Percentiles rank a stretch among this genome's conserved stretches.
phyloP scores from a whole-genome alignment of 1,284 basidiomycete genomes.

The Sanghuangporus baumii region DNA sequence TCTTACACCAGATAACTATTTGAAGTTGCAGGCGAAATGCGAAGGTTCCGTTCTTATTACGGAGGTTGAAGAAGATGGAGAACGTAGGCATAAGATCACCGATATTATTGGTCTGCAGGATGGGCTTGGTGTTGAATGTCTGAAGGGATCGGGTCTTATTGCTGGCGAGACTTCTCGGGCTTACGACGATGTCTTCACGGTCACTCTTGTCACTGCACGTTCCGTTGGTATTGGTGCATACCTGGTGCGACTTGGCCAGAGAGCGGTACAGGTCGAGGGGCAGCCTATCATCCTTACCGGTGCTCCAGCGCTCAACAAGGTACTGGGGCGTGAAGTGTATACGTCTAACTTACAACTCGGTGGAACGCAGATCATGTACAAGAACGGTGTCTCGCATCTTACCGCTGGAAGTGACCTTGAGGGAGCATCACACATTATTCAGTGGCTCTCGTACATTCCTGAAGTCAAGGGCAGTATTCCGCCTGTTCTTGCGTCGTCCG shows the following conservation, averaged over 20 bases:
- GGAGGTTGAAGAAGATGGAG: constrained; percentile 83
- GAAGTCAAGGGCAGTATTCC: constrained; percentile 73
- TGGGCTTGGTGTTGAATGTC: constrained; percentile 96
- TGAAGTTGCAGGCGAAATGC: constrained; percentile 81
- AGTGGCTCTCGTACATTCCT: constrained; percentile 95
- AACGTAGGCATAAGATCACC: constrained; percentile 89
- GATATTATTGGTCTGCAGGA: constrained; percentile 96
- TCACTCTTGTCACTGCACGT: constrained; percentile 96
- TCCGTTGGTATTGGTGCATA: constrained; percentile 99
- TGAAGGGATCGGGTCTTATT: constrained; percentile 96
- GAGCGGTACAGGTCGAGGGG: constrained; percentile 97
- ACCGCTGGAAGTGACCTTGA: constrained; percentile 93
- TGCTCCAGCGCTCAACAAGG: constrained; percentile 96
- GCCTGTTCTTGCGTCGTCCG: constrained; percentile 67
- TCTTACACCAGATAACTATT: constrained; percentile 80
- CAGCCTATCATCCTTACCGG: constrained; percentile 99
- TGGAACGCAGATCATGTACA: constrained; percentile 99
- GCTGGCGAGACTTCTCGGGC: constrained; percentile 98
- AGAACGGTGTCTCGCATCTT: constrained; percentile 97
- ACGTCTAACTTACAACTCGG: constrained; percentile 98
- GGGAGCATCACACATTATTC: constrained; percentile 87
- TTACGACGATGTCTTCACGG: constrained; percentile 99
- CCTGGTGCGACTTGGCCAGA: constrained; percentile 95
- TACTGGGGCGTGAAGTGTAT: constrained; percentile 98
- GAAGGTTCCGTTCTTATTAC: constrained; percentile 75